Base-by-base conservation (phyloP, 208 protist genomes). In the Trypanosoma mega region DNA sequence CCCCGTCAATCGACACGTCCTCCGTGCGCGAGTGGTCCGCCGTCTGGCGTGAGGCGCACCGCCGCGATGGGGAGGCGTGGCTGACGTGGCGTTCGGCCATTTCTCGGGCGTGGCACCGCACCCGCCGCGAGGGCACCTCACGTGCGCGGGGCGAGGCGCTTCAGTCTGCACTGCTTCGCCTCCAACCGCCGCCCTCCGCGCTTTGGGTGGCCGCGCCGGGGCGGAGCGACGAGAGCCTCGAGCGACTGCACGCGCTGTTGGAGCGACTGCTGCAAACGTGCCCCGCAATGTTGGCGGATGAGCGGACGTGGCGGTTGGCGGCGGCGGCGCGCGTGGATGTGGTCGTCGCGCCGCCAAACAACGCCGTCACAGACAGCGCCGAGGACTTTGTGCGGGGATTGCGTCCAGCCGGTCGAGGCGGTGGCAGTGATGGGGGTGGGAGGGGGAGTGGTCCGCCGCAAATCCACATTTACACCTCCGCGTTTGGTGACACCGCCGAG, bases 11-110 rank as follows among this genome's bases (percentile, higher is more conserved):
- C 6, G 34, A 39, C 34, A 16, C 12, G 6, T 39, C 34, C 34
- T 12, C 8, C 6, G 47, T 11, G 16, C 31, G 23, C 12, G 24
- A 27, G 16, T 64, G 58, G 58, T 55, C 47, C 12, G 11, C 16
- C 45, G 58, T 47, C 6, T 64, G 46, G 58, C 47, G 47, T 16
- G 4, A 52, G 23, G 58, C 58, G 30, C 21, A 54, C 4, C 46
- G 31, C 24, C 45, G 47, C 20, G 58, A 64, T 36, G 47, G 54
- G 21, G 58, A 64, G 47, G 58, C 30, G 18, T 64, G 58, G 58
- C 16, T 64, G 29, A 34, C 1, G 20, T 64, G 58, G 58, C 50
- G 41, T 16, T 64, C 58, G 34, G 58, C 58, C 14, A 16, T 64
- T 29, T 55, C 31, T 46, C 58, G 58, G 46, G 50, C 46, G 12